These are phyloP conservation scores for Saccharomycopsis sp. DNA, from an alignment of 805 yeast species.

Conservation along the genomic window DNA sequence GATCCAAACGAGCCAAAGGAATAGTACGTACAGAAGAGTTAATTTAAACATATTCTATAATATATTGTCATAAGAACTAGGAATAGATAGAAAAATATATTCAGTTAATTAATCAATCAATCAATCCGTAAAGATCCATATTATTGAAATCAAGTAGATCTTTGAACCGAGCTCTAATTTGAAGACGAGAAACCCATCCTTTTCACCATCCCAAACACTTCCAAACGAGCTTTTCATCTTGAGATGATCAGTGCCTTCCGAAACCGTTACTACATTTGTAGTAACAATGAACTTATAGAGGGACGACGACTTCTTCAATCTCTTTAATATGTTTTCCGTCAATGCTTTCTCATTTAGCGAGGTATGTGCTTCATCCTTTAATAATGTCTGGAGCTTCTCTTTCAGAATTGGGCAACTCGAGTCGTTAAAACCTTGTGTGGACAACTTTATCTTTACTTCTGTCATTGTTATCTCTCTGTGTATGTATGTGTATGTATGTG, in stretches of 20 bases:
- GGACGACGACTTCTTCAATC: conserved; percentile 40
- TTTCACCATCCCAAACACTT: conserved; percentile 49
- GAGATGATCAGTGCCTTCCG: conserved; percentile 21
- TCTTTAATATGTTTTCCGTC: conserved; percentile 28
- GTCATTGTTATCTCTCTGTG: not conserved
- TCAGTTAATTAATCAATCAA: not conserved
- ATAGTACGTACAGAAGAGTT: not conserved
- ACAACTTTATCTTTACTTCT: conserved; percentile 16
- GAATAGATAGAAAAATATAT: not conserved
- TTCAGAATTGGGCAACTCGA: conserved; percentile 23
- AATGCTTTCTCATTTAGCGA: conserved; percentile 22
- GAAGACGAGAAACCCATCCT: conserved; percentile 44
- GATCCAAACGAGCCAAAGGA: conserved; percentile 46
- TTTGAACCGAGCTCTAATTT: conserved; percentile 25
- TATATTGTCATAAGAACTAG: not conserved
- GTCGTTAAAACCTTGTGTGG: conserved; percentile 21
- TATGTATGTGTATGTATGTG: too few species aligned
- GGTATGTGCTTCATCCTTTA: conserved; percentile 17
- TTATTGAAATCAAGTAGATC: conserved; percentile 27
- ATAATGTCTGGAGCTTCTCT: conserved; percentile 22
- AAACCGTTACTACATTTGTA: conserved; percentile 31
- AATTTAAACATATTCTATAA: not conserved
- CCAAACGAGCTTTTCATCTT: conserved; percentile 37
- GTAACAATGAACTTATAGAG: conserved; percentile 51
- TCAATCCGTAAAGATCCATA: conserved; percentile 26